These are phyloP conservation scores for Alternaria tenuissima DNA, from an alignment of 2,329 filamentous ascomycete species.

Conservation along the genomic window DNA sequence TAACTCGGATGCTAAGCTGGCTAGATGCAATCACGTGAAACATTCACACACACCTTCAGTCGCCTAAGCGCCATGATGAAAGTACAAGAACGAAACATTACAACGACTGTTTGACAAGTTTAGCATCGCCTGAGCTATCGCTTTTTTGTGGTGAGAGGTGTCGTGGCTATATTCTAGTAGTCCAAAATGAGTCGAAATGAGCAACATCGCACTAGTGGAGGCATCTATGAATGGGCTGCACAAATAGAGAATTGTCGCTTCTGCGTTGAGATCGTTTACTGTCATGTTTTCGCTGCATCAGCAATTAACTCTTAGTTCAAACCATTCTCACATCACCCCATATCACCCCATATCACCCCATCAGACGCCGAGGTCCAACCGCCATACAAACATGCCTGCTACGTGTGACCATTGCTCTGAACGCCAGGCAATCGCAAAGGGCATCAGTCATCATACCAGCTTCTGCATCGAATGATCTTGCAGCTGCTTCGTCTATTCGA, in stretches of 20 bases:
- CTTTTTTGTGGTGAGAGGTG: not conserved
- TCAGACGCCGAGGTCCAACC: too few species aligned
- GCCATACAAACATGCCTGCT: conserved; percentile 14
- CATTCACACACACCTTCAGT: not conserved
- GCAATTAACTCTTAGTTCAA: not conserved
- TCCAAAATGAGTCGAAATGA: not conserved
- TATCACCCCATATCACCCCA: too few species aligned
- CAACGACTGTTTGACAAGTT: not conserved
- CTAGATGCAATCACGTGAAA: not conserved
- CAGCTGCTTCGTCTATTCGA: conserved; percentile 26
- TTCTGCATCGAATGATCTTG: conserved; percentile 26
- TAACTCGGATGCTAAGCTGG: not conserved
- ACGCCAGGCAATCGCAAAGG: conserved; percentile 12
- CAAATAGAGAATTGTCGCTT: conserved; percentile 1
- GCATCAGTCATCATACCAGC: conserved; percentile 33
- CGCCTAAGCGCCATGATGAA: too few species aligned
- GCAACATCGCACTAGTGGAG: too few species aligned
- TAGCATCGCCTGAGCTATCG: not conserved
- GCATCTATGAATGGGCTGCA: too few species aligned
- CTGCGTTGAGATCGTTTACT: not conserved
- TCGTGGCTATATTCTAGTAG: conserved; percentile 1
- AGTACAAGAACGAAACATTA: too few species aligned
- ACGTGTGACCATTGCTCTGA: conserved; percentile 44
- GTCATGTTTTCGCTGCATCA: not conserved
- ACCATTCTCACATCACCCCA: not conserved